Evolutionary conservation across 1,284 basidiomycete genomes (phyloP).

Genomic region (Singerocomus inundabilis): DNA sequence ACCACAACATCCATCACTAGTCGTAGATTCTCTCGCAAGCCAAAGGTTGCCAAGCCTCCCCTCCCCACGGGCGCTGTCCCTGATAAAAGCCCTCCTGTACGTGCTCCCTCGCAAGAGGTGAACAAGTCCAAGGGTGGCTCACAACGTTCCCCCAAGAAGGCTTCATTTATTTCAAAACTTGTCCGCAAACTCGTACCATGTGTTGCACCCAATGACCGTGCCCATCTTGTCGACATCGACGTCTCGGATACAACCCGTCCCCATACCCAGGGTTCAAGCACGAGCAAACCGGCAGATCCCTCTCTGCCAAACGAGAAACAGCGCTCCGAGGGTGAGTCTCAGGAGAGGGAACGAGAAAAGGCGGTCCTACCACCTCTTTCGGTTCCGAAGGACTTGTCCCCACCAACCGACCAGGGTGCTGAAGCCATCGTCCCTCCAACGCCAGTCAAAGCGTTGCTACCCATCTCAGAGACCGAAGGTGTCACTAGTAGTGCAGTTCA

Average conservation of each 20-base stretch:
- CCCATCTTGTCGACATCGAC: conserved; percentile 38
- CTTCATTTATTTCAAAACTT: conserved; percentile 46
- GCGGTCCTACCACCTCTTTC: conserved; percentile 16
- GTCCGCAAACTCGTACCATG: conserved; percentile 51
- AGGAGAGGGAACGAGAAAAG: conserved; percentile 33
- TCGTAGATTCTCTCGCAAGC: conserved; percentile 35
- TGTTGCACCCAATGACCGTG: conserved; percentile 40
- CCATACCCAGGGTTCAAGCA: conserved; percentile 14
- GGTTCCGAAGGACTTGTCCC: conserved; percentile 20
- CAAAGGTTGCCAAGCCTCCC: conserved; percentile 24
- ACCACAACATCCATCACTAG: conserved; percentile 20
- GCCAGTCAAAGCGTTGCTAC: conserved; percentile 41
- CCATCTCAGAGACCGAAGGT: conserved; percentile 50
- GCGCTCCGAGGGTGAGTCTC: conserved; percentile 22
- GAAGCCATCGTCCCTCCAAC: conserved; percentile 45
- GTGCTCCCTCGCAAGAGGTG: conserved; percentile 34
- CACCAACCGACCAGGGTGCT: conserved; percentile 33
- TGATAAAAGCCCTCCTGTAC: conserved; percentile 34
- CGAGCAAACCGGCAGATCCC: conserved; percentile 18
- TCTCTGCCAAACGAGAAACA: conserved; percentile 25
- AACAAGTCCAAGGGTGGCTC: conserved; percentile 38
- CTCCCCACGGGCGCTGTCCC: conserved; percentile 16
- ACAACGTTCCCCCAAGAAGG: conserved; percentile 37
- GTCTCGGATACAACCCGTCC: conserved; percentile 7
- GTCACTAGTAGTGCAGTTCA: conserved; percentile 55